Conservation (phyloP, 257 asterid species). For the Jacaranda mimosifolia region DNA sequence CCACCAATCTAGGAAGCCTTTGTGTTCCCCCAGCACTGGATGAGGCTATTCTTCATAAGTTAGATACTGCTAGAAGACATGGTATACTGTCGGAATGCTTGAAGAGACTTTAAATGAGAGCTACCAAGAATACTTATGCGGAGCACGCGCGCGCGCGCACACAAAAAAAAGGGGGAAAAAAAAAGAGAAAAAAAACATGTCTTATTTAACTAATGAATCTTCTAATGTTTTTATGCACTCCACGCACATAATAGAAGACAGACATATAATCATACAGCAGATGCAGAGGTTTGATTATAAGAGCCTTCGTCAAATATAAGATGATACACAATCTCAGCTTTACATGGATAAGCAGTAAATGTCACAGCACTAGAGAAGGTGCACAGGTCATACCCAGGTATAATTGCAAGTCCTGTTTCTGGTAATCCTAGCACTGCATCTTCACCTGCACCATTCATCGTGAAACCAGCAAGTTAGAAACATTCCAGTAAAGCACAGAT, state of each 20-base stretch:
- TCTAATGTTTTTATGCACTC: conserved; percentile 1
- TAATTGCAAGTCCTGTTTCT: conserved; percentile 96
- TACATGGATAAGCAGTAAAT: background rate
- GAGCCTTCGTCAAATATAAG: background rate
- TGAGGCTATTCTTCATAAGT: conserved; percentile 34
- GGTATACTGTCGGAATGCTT: conserved; percentile 14
- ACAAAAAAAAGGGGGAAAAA: background rate
- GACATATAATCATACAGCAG: conserved; percentile 1
- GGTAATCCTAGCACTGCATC: conserved; percentile 87
- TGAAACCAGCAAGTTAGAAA: conserved; percentile 33
- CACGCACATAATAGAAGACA: background rate
- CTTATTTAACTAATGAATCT: background rate
- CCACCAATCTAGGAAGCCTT: conserved; percentile 93
- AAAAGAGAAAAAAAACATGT: background rate
- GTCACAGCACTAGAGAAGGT: conserved; percentile 6
- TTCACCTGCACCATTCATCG: conserved; percentile 62
- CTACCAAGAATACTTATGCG: background rate
- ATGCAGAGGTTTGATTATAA: conserved; percentile 4
- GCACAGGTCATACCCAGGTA: conserved; percentile 76
- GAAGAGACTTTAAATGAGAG: conserved; percentile 29
- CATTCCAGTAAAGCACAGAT: conserved; percentile 3
- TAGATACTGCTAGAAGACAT: conserved; percentile 28
- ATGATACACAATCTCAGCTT: background rate
- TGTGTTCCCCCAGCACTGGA: conserved; percentile 98
- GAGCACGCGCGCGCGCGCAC: background rate